Base-by-base conservation (phyloP, 2,329 filamentous ascomycete species). In the Fusarium sp. region DNA sequence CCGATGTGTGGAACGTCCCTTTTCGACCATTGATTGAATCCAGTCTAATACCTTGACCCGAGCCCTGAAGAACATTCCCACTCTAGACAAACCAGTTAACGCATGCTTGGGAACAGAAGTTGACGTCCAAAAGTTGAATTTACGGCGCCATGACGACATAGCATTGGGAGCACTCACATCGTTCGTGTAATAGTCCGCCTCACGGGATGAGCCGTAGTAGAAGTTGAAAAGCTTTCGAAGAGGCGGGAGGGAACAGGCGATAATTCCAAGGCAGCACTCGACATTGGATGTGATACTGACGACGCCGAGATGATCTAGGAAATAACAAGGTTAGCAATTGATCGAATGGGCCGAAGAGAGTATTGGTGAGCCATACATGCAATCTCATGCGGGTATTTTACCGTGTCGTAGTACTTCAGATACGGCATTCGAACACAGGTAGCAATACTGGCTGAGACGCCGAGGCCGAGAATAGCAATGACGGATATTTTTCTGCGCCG, bases 231-330 rank as follows among this genome's bases (percentile, higher is more conserved):
- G 11, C 4, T 67, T 67, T 3, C 62, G 42, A 0, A 67, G 33
- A 4, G 64, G 64, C 1, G 64, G 62, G 0, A 67, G 2, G 0
- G 64, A 67, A 26, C 54, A 67, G 15, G 54, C 64, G 26, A 67
- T 67, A 14, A 67, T 67, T 3, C 64, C 64, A 2, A 67, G 14
- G 9, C 54, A 66, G 14, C 62, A 67, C 12, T 67, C 64, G 0
- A 67, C 40, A 4, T 67, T 67, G 1, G 64, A 67, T 2, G 64
- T 67, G 11, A 67, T 66, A 11, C 64, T 67, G 3, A 67, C 30
- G 4, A 67, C 48, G 2, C 62, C 62, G 8, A 67, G 62, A n/a
- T 67, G 64, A 18, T 67, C 62, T 67, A 20, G 17, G 14, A 0
- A 15, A 20, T 6, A 18, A 14, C 0, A 9, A 15, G 9, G n/a